These are phyloP conservation scores for Mucuna pruriens DNA, from an alignment of 306 rosid species.

Conservation along the genomic window DNA sequence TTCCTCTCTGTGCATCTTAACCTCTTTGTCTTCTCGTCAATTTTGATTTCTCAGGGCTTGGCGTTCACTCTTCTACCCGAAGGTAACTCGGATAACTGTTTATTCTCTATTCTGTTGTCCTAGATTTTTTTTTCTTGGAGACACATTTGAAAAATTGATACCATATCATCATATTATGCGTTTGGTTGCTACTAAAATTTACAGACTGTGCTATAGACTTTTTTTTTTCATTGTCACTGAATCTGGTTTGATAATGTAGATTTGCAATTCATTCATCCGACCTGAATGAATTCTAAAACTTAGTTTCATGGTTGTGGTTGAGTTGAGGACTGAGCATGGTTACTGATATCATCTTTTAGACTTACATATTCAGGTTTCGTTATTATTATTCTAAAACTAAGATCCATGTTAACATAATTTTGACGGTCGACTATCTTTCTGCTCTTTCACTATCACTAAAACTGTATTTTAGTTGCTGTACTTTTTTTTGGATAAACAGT, in stretches of 20 bases:
- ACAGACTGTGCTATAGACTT: neutral
- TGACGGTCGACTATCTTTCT: constrained; percentile 3
- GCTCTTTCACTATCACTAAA: constrained; percentile 10
- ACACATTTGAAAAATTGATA: neutral
- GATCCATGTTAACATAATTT: neutral
- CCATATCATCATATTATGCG: neutral
- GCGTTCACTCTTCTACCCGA: constrained; percentile 60
- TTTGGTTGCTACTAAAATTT: constrained; percentile 31
- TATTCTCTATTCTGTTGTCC: constrained; percentile 8
- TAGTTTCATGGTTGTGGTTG: neutral
- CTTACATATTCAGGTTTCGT: neutral
- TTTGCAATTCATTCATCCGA: neutral
- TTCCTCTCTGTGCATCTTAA: constrained; percentile 32
- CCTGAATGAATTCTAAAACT: neutral
- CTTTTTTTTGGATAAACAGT: constrained; percentile 48
- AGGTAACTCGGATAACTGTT: constrained; percentile 50
- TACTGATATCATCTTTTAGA: neutral
- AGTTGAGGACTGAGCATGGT: neutral
- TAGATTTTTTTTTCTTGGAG: neutral
- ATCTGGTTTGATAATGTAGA: neutral
- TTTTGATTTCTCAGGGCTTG: constrained; percentile 49
- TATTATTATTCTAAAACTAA: neutral
- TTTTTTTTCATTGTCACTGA: neutral
- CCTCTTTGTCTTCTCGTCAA: constrained; percentile 48
- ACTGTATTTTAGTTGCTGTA: neutral